A percentile compares a stretch with the other conserved stretches of the same genome.
Evolutionary conservation across 1,284 basidiomycete species (phyloP).

Genomic region (Cutaneotrichosporon daszewskae): DNA sequence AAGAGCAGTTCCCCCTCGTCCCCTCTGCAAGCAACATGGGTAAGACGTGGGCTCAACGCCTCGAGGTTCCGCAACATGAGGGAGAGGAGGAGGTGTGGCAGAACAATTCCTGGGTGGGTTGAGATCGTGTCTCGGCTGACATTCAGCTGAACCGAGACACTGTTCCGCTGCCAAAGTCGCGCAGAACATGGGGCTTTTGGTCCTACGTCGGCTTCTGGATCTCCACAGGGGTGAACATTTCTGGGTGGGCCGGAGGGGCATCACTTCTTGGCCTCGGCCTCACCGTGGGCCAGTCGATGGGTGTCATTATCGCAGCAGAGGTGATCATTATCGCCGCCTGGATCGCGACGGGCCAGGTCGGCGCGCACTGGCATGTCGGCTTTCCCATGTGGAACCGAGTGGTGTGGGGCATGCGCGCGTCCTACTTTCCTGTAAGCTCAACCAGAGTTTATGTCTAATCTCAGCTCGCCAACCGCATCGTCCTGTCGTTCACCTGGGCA

Average conservation of each 20-base stretch:
- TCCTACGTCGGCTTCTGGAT: conserved; percentile 26
- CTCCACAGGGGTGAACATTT: conserved; percentile 25
- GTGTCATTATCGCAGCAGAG: conserved; percentile 23
- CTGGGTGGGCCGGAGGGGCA: conserved; percentile 27
- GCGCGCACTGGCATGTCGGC: conserved; percentile 30
- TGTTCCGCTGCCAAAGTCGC: conserved; percentile 27
- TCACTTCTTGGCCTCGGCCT: conserved; percentile 27
- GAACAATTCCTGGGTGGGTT: conserved; percentile 21
- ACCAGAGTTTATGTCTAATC: conserved; percentile 2
- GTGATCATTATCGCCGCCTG: conserved; percentile 18
- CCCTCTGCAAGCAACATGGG: background rate
- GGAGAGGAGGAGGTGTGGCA: conserved; percentile 29
- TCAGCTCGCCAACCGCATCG: conserved; percentile 26
- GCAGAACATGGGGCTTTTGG: conserved; percentile 30
- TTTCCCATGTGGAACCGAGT: conserved; percentile 28
- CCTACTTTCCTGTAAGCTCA: conserved; percentile 22
- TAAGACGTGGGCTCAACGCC: conserved; percentile 3
- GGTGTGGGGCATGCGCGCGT: conserved; percentile 26
- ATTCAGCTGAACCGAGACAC: conserved; percentile 32
- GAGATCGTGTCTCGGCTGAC: background rate
- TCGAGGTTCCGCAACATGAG: conserved; percentile 23
- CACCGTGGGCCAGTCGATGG: conserved; percentile 29
- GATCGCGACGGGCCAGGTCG: conserved; percentile 22
- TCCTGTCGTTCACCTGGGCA: conserved; percentile 32
- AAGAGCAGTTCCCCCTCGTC: too few relatives aligned